A percentile compares a stretch with the other conserved stretches of the same genome.
Evolutionary conservation across 192 early-diverging fungal genomes (phyloP).

Genomic region (Chytriomyces hyalinus): DNA sequence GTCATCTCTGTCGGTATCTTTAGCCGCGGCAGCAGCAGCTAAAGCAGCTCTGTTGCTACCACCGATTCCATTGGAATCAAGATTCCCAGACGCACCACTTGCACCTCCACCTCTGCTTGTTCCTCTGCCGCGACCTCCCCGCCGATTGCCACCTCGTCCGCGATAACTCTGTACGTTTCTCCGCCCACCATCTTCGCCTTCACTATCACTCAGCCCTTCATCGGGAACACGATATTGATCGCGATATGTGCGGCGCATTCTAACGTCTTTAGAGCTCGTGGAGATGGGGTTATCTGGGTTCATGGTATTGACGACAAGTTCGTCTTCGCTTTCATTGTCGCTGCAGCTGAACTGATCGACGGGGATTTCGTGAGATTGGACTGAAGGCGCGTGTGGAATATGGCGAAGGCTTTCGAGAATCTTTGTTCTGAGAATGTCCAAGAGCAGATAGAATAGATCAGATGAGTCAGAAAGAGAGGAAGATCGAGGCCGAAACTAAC

Average conservation of each 20-base stretch:
- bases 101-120: background rate
- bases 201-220: conserved; percentile 78
- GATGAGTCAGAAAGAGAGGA: background rate
- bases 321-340: conserved; percentile 35
- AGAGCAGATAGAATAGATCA: background rate
- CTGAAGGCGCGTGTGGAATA: conserved; percentile 88
- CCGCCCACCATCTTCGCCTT: conserved; percentile 62
- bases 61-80: background rate
- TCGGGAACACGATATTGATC: conserved; percentile 79
- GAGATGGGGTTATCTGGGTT: background rate
- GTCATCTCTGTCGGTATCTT: conserved; percentile 5
- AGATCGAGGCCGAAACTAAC: conserved; percentile 41
- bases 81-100: background rate
- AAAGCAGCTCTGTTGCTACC: background rate
- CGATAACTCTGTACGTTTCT: conserved; percentile 47
- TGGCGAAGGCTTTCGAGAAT: conserved; percentile 89
- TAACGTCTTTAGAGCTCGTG: conserved; percentile 22
- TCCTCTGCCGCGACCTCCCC: background rate
- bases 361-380: conserved; percentile 82
- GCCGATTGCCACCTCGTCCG: background rate
- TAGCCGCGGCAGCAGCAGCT: background rate
- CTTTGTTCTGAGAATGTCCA: conserved; percentile 35
- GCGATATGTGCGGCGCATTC: conserved; percentile 26
- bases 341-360: conserved; percentile 34
- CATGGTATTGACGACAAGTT: background rate